These are phyloP conservation scores for Xylaria arbuscula DNA, from an alignment of 2,329 filamentous ascomycete species.

Conservation along the genomic window DNA sequence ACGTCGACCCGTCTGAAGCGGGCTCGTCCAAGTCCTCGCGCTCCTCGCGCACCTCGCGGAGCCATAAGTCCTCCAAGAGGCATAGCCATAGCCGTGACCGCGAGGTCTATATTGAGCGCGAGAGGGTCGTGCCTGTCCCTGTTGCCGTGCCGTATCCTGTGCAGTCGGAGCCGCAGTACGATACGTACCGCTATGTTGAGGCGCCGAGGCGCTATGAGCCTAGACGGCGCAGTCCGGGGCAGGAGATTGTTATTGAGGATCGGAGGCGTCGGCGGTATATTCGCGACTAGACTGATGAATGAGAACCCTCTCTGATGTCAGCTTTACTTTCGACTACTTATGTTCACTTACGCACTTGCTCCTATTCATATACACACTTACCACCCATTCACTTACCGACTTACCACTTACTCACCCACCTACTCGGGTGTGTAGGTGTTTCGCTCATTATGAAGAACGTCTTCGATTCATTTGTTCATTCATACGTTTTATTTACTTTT, in stretches of 20 bases:
- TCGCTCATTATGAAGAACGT: neutral
- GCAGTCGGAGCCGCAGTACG: constrained; percentile 57
- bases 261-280: constrained; percentile 47
- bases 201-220: constrained; percentile 57
- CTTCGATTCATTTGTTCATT: neutral
- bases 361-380: neutral
- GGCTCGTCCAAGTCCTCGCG: constrained; percentile 38
- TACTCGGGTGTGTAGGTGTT: too few species aligned
- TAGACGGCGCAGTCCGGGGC: constrained; percentile 49
- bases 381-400: neutral
- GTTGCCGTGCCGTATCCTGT: constrained; percentile 57
- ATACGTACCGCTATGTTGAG: constrained; percentile 66
- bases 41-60: constrained; percentile 48
- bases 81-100: constrained; percentile 50
- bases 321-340: too few species aligned
- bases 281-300: constrained; percentile 43
- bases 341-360: too few species aligned
- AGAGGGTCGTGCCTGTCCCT: constrained; percentile 59
- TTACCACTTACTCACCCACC: neutral
- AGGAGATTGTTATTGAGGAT: constrained; percentile 51
- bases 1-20: constrained; percentile 53
- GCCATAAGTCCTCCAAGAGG: constrained; percentile 42
- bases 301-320: neutral
- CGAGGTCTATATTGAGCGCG: constrained; percentile 65
- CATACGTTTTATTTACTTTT: neutral